Percentiles rank a stretch among this genome's conserved stretches.
Conservation (phyloP, 768 basidiomycete species). For the Boletus pseudo-olivaceus region DNA sequence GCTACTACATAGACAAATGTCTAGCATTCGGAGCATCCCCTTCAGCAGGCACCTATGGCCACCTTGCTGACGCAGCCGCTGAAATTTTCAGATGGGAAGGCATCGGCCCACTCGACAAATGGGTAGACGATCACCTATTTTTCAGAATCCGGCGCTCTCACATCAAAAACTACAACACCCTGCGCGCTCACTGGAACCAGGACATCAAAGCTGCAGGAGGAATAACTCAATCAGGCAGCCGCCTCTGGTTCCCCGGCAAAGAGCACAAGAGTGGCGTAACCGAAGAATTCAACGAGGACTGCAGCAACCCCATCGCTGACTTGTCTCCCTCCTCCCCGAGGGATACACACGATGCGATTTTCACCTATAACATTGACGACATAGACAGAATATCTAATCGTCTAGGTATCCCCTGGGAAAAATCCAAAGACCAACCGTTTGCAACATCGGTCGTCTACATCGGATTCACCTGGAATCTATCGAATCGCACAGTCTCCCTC, state of each 20-base stretch:
- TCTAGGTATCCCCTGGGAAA: constrained; percentile 9
- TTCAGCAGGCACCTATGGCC: rapidly evolving
- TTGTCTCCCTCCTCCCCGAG: no score
- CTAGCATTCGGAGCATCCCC: neutral
- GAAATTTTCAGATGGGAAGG: neutral
- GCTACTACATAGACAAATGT: neutral
- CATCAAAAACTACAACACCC: no score
- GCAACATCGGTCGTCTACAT: neutral
- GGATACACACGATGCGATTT: no score
- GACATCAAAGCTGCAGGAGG: no score
- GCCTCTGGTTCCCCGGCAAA: neutral
- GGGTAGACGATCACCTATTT: neutral
- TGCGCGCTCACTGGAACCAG: no score
- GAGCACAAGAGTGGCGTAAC: rapidly evolving
- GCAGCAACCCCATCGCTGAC: neutral
- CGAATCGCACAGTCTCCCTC: neutral
- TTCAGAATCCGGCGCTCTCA: no score
- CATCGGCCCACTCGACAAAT: neutral
- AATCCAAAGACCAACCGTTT: constrained; percentile 11
- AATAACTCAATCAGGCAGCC: neutral
- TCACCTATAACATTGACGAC: neutral
- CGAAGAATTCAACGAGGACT: neutral
- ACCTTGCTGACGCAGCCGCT: rapidly evolving
- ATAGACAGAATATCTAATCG: neutral
- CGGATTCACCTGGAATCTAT: constrained; percentile 39